Percentiles rank a stretch among this genome's conserved stretches.
These are phyloP conservation scores for Phycomyces nitens DNA, from an alignment of 192 early-diverging fungal genomes.

Conservation along the genomic window DNA sequence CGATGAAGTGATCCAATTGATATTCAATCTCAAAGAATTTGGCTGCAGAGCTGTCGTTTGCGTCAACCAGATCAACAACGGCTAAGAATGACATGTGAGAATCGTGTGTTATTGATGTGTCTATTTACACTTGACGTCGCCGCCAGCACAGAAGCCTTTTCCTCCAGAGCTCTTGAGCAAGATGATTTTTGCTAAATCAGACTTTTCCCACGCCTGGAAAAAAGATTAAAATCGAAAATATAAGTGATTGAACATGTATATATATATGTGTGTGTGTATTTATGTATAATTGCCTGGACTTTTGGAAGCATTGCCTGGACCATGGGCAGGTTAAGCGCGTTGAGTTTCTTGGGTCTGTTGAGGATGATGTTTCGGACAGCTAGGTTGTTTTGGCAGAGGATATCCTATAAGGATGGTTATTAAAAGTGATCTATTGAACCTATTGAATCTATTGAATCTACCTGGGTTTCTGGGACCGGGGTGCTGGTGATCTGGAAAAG, in stretches of 20 bases:
- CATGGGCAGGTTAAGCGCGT: slow-evolving; percentile 87
- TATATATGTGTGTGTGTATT: neutral
- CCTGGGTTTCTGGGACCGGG: no score
- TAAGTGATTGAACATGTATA: neutral
- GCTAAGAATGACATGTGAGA: slow-evolving; percentile 9
- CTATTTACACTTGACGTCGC: slow-evolving; percentile 60
- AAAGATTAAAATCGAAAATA: slow-evolving; percentile 1
- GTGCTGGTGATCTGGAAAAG: no score
- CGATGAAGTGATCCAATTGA: slow-evolving; percentile 87
- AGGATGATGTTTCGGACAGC: slow-evolving; percentile 41
- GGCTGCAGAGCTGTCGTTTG: slow-evolving; percentile 57
- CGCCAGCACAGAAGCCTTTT: slow-evolving; percentile 90
- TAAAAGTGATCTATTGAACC: neutral
- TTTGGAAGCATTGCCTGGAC: slow-evolving; percentile 74
- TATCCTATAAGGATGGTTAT: slow-evolving; percentile 9
- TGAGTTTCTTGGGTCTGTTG: slow-evolving; percentile 77
- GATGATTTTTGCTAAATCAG: slow-evolving; percentile 85
- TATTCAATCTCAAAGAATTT: slow-evolving; percentile 93
- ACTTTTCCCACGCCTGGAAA: slow-evolving; percentile 77
- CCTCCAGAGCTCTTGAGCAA: slow-evolving; percentile 72
- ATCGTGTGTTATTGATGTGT: neutral
- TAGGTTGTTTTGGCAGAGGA: slow-evolving; percentile 8
- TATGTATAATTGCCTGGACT: slow-evolving; percentile 55
- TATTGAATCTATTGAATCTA: no score
- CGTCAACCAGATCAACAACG: slow-evolving; percentile 46